Conservation (phyloP, 2,329 filamentous ascomycete genomes). For the Ophiostoma sp. region DNA sequence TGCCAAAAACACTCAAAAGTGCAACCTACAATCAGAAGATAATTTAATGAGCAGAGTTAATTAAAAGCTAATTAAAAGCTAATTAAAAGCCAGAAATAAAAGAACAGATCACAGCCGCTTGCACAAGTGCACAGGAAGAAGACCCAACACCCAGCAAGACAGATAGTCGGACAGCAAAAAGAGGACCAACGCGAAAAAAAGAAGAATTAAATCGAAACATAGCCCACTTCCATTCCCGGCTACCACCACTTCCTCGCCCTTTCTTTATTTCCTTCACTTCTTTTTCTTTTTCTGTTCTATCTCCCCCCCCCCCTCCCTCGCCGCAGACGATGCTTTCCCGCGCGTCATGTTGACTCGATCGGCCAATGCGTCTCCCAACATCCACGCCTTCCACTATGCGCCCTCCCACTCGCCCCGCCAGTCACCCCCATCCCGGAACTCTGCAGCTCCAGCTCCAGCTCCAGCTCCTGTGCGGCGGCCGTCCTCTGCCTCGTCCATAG, state of each 20-base stretch:
- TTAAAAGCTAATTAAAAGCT: neutral
- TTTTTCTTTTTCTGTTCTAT: neutral
- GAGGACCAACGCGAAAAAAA: slow-evolving; percentile 12
- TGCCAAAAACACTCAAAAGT: neutral
- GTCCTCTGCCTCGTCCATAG: slow-evolving; percentile 14
- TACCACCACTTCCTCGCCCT: slow-evolving; percentile 3
- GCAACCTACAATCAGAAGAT: neutral
- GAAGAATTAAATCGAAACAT: neutral
- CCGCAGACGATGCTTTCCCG: slow-evolving; percentile 19
- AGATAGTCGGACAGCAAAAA: slow-evolving; percentile 3
- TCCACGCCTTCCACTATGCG: slow-evolving; percentile 43
- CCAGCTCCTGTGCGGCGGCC: slow-evolving; percentile 16
- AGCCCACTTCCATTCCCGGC: slow-evolving; percentile 9
- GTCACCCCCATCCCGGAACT: slow-evolving; percentile 37
- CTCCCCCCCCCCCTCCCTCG: neutral
- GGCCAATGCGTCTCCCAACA: slow-evolving; percentile 49
- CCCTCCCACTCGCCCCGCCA: slow-evolving; percentile 41
- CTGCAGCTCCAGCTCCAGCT: slow-evolving; percentile 18
- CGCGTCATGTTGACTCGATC: slow-evolving; percentile 53
- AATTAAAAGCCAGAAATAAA: neutral
- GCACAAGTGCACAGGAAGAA: neutral
- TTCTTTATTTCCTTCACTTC: neutral
- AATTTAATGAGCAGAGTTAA: neutral
- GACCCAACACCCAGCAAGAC: neutral
- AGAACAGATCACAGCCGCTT: slow-evolving; percentile 1